Base-by-base conservation (phyloP, 345 rosid genomes). In the Populus ilicifolia region DNA sequence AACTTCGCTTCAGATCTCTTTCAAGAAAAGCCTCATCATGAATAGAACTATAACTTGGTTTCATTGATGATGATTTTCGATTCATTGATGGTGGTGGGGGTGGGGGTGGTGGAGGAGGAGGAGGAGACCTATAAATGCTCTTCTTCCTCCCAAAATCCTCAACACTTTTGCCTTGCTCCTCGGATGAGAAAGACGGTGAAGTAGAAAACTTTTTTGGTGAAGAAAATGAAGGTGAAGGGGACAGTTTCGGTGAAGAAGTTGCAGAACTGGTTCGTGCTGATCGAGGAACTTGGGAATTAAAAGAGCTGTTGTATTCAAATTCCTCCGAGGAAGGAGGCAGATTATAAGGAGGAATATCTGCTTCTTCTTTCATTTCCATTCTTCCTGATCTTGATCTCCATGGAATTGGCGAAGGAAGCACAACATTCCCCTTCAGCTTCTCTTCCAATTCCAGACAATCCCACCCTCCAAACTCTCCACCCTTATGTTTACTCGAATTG, bases 391-490 rank as follows among this genome's bases (percentile, higher is more conserved):
- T 88, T 70, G 99, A 90, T 43, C 91, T 83, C 99, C 99, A 96
- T 10, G 99, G 99, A 77, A 93, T 89, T 27, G 99, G 99, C 44
- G 99, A 96, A 71, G 96, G 97, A 84, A 96, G 96, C 25, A 88
- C 98, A 72, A 87, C 84, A 66, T 77, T 85, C 17, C 81, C 87
- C 36, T 82, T 76, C 67, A 78, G 35, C 62, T 80, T 78, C 59
- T 80, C 83, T 75, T 65, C 86, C 68, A 75, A 68, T 63, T 79
- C 79, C 11, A 17, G 71, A 16, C 68, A 66, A 74, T 86, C 88
- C 67, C 43, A 71, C 20, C 78, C 82, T 65, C 78, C 80, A 54
- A 70, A 66, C 14, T 73, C 84, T 61, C 80, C 80, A 80, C 67
- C 72, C 44, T 61, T 74, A 21, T 27, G 46, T 44, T 59, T 76